These are phyloP conservation scores for Penicillium atrosanguineum DNA, from an alignment of 495 filamentous ascomycete genomes.

Conservation along the genomic window DNA sequence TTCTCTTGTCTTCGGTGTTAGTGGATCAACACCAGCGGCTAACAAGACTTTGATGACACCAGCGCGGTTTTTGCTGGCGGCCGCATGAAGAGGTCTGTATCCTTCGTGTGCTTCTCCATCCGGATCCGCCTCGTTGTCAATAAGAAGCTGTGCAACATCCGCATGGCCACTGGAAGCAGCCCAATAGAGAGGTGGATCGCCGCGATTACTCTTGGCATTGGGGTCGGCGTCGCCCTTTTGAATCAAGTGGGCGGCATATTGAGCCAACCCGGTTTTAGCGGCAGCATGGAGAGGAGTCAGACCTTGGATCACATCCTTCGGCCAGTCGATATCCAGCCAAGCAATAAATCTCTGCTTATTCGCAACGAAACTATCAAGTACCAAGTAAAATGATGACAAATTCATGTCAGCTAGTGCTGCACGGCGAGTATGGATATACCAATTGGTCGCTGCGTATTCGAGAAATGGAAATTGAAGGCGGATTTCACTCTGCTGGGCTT, in stretches of 20 bases:
- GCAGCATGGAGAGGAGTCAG: conserved; percentile 19
- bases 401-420: conserved; percentile 4
- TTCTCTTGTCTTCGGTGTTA: conserved; percentile 26
- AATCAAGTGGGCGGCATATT: conserved; percentile 15
- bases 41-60: conserved; percentile 23
- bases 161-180: conserved; percentile 23
- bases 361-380: conserved; percentile 10
- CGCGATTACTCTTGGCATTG: conserved; percentile 5
- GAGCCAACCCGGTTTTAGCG: conserved; percentile 14
- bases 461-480: conserved; percentile 20
- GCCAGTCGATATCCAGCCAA: conserved; percentile 19
- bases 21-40: conserved; percentile 26
- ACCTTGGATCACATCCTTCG: conserved; percentile 3
- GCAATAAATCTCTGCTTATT: conserved; percentile 5
- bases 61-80: conserved; percentile 19
- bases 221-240: conserved; percentile 7
- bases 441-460: conserved; percentile 21
- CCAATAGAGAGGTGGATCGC: conserved; percentile 24
- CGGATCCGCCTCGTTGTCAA: conserved; percentile 21
- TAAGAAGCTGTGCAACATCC: conserved; percentile 18
- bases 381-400: conserved; percentile 7
- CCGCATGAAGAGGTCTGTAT: conserved; percentile 27
- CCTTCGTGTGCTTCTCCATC: conserved; percentile 17
- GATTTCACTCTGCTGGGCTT: background rate
- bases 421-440: conserved; percentile 14